Conservation (phyloP, 139 green algal species). For the Chlamydomonas applanata region DNA sequence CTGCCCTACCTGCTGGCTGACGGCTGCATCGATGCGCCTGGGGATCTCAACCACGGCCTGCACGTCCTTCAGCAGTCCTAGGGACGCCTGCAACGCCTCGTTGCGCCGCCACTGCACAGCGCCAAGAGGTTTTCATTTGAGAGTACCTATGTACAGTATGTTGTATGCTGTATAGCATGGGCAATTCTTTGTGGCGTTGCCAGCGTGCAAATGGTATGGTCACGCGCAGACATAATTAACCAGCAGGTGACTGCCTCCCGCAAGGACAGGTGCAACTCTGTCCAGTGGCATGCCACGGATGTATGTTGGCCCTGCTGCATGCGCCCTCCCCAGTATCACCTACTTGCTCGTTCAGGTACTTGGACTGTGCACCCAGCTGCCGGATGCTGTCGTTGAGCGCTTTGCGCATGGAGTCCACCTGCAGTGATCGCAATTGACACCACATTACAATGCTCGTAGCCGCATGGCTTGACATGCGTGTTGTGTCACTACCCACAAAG, state of each 20-base stretch:
- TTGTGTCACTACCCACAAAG: neutral
- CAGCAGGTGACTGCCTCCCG: neutral
- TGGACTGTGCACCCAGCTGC: constrained; percentile 60
- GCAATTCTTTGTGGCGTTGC: too few species aligned
- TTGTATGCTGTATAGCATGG: too few species aligned
- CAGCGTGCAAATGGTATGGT: too few species aligned
- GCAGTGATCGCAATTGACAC: constrained; percentile 4
- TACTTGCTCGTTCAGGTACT: constrained; percentile 55
- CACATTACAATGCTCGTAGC: too few species aligned
- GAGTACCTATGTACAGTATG: too few species aligned
- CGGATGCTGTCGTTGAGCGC: constrained; percentile 52
- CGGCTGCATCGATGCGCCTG: constrained; percentile 27
- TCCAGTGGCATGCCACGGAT: neutral
- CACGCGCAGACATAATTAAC: too few species aligned
- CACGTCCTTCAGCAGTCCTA: constrained; percentile 69
- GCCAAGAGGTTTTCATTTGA: neutral
- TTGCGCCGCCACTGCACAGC: constrained; percentile 60
- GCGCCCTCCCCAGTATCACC: too few species aligned
- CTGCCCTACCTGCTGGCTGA: constrained; percentile 16
- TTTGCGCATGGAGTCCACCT: constrained; percentile 54
- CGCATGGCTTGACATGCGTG: neutral
- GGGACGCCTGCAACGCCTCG: constrained; percentile 50
- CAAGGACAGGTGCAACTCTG: neutral
- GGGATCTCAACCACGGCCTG: constrained; percentile 56
- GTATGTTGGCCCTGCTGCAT: too few species aligned